Evolutionary conservation across 2,329 filamentous ascomycete species (phyloP), one percentile per base, ranked within the genome.

Genomic region (Penicillium sclerotigenum): DNA sequence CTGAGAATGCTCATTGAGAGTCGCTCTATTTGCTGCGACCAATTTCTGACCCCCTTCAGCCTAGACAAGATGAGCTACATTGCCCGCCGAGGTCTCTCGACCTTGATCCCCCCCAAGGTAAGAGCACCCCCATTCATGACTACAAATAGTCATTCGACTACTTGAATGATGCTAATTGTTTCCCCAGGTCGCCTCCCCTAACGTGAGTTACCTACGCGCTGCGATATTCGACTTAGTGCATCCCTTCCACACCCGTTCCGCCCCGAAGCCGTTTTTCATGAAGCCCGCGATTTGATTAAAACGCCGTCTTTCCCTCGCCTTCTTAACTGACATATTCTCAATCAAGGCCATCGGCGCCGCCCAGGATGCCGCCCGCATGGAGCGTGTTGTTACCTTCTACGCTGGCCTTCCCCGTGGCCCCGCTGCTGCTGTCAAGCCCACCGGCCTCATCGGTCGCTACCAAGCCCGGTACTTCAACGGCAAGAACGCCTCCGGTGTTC

Each of bases 21-120:
- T 14, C n/a, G 10, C 42, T 28, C 13, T n/a, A 40, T 52, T 47
- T 45, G 31, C 26, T 56, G 56, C 42, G 56, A 64, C 68, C 66
- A 62, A 65, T 57, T 61, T 60, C 63, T 69, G 59, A 73, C 52
- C 28, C 31, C 46, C 20, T 52, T 26, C 48, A 73, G 69, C 66
- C 65, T 63, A 61, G 69, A 76, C 83, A 90, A 81, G 80, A 97
- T 96, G 92, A 96, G 91, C 84, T 94, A 87, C 86, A 84, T 95
- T 74, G 85, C 87, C 74, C 90, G 89, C 80, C 87, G 92, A 81
- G 89, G 86, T 84, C 88, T 97, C 75, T 97, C 94, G 76, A 96
- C 95, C 83, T 88, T 99, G 79, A 97, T 99, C 73, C 95, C 95
- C 70, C 94, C 95, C 74, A 99, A 99, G 91, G 93, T 96, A 82